phyloP scores from a whole-genome alignment of 345 rosid genomes.

The Noccaea caerulescens region DNA sequence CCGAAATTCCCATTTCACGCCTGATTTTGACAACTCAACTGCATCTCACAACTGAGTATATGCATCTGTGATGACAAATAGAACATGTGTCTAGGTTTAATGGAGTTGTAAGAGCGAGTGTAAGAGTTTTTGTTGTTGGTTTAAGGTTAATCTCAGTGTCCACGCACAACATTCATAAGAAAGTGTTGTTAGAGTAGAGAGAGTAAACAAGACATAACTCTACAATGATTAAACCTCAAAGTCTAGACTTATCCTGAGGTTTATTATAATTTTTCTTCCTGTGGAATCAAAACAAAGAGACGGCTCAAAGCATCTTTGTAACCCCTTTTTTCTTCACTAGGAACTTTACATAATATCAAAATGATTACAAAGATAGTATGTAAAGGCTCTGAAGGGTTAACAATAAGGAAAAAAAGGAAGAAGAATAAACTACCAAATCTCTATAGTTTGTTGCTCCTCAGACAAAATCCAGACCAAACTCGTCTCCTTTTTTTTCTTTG shows the following conservation, averaged over 20 bases:
- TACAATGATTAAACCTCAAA: not conserved
- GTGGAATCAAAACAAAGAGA: not conserved
- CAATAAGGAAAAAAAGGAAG: not conserved
- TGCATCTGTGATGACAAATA: too few relatives aligned
- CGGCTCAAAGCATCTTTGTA: constrained; percentile 7
- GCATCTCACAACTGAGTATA: too few relatives aligned
- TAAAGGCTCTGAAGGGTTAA: constrained; percentile 18
- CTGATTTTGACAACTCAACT: too few relatives aligned
- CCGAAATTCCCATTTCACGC: not conserved
- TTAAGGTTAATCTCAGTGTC: too few relatives aligned
- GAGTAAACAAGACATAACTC: not conserved
- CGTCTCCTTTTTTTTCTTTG: constrained; percentile 6
- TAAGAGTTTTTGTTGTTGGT: too few relatives aligned
- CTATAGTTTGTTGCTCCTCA: constrained; percentile 39
- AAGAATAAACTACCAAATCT: constrained; percentile 33
- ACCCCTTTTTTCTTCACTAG: constrained; percentile 22
- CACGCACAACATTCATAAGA: not conserved
- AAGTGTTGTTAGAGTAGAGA: not conserved
- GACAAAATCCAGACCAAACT: constrained; percentile 43
- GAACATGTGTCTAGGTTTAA: too few relatives aligned
- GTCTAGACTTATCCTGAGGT: not conserved
- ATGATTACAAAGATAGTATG: constrained; percentile 38
- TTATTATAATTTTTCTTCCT: not conserved
- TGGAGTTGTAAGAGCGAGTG: too few relatives aligned
- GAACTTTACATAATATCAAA: constrained; percentile 45